Base-by-base conservation (phyloP, 306 rosid genomes). In the Sphenostylis stenocarpa region DNA sequence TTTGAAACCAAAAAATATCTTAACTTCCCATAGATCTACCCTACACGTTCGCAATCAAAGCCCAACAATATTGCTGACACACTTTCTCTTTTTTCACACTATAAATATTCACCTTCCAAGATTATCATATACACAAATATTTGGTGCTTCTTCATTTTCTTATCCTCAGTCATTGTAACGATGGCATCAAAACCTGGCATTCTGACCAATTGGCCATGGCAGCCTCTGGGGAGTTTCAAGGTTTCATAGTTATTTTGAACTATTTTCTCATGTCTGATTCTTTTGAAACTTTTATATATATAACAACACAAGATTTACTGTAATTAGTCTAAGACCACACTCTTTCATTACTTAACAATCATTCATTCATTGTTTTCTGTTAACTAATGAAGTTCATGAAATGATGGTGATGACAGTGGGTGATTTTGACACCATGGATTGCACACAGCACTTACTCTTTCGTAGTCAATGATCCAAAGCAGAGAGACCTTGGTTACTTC, bases 361-460 rank as follows among this genome's bases (percentile, higher is more conserved):
- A 14, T 15, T n/a, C 7, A 47, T 48, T 8, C 20, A 19, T 20
- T 7, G 21, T 52, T 20, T 20, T 3, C 2, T 9, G 9, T 51
- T 7, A 8, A 4, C 9, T 21, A 9, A 0, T 23, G 21, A 5
- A 0, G 5, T 14, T 8, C 0, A 9, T 39, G 43, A n/a, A 26
- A 31, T 76, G n/a, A 41, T 41, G 47, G 15, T 41, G 44, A 12
- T 39, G 33, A 39, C 75, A 89, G 97, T 87, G 90, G 86, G 77
- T 80, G 72, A 72, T 88, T 21, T 31, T 86, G 81, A 83, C 88
- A 23, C 96, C 96, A 21, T 90, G 91, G 86, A 56, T 69, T 16
- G 79, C 66, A 56, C 88, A 85, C 16, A 79, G 87, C 80, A 82
- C 85, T 13, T 88, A 85, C 77, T 62, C 78, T 1, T 83, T 73